phyloP scores from a whole-genome alignment of 495 filamentous ascomycete genomes.

The Penicillium lagena region DNA sequence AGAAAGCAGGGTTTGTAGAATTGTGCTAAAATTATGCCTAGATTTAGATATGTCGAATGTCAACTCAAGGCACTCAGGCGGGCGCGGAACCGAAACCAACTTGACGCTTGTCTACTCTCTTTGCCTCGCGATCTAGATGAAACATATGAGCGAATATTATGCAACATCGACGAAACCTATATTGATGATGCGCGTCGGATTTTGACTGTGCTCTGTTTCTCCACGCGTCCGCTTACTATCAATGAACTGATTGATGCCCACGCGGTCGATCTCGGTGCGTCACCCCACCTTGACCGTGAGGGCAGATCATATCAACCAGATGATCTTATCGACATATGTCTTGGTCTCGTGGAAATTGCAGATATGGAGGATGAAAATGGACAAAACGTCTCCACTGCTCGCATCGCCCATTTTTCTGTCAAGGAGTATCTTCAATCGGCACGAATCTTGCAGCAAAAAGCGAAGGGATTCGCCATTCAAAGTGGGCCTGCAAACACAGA shows the following conservation, averaged over 20 bases:
- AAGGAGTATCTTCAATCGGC: conserved; percentile 34
- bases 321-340: conserved; percentile 20
- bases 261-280: conserved; percentile 15
- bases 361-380: neutral
- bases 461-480: conserved; percentile 13
- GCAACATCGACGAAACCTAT: conserved; percentile 15
- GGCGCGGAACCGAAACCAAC: conserved; percentile 12
- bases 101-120: conserved; percentile 20
- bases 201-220: conserved; percentile 26
- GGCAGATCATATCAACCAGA: conserved; percentile 14
- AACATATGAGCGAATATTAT: conserved; percentile 30
- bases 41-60: conserved; percentile 35
- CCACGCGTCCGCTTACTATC: conserved; percentile 19
- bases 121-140: conserved; percentile 30
- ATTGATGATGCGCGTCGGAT: conserved; percentile 18
- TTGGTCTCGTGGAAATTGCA: conserved; percentile 22
- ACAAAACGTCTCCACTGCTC: conserved; percentile 5
- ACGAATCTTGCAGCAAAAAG: conserved; percentile 18
- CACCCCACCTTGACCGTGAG: conserved; percentile 14
- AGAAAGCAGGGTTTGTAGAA: too few relatives aligned
- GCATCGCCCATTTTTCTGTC: conserved; percentile 35
- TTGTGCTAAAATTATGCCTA: too few relatives aligned
- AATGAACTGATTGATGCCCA: conserved; percentile 24
- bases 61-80: conserved; percentile 24
- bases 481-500: conserved; percentile 14